phyloP scores from a whole-genome alignment of 2,329 filamentous ascomycete species.

The Ophiocordyceps australis region DNA sequence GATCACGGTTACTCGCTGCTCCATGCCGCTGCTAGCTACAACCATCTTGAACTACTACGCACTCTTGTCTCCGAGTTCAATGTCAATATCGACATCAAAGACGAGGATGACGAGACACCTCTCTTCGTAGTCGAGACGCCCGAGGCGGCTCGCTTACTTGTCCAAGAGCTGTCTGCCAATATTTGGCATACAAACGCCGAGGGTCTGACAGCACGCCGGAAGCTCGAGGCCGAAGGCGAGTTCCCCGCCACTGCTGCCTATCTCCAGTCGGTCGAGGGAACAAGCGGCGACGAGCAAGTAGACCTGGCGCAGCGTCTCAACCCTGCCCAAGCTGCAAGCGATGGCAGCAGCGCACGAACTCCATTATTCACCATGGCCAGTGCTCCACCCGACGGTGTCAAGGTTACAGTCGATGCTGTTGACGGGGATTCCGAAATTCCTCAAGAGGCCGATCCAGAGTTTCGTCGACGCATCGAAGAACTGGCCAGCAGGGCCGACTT shows the following conservation, averaged over 20 bases:
- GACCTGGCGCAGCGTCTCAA: no score
- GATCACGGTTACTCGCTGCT: slow-evolving; percentile 86
- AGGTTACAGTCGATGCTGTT: slow-evolving; percentile 62
- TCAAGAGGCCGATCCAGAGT: slow-evolving; percentile 58
- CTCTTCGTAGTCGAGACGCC: slow-evolving; percentile 79
- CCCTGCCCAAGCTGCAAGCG: no score
- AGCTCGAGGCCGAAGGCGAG: slow-evolving; percentile 62
- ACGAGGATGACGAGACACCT: slow-evolving; percentile 89
- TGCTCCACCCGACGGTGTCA: slow-evolving; percentile 39
- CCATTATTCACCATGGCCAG: slow-evolving; percentile 10
- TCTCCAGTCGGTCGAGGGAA: slow-evolving; percentile 23
- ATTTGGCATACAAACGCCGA: slow-evolving; percentile 47
- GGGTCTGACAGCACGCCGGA: slow-evolving; percentile 64
- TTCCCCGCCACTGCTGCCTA: slow-evolving; percentile 61
- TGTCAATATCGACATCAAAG: slow-evolving; percentile 63
- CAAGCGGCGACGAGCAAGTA: slow-evolving; percentile 10
- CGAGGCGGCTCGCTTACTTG: slow-evolving; percentile 57
- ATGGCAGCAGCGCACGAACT: no score
- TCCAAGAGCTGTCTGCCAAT: slow-evolving; percentile 69
- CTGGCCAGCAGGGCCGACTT: slow-evolving; percentile 73
- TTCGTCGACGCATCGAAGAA: slow-evolving; percentile 75
- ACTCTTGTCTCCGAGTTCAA: slow-evolving; percentile 57
- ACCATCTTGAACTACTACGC: slow-evolving; percentile 64
- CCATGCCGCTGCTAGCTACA: slow-evolving; percentile 87
- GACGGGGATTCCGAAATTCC: slow-evolving; percentile 39